Evolutionary conservation across 108 stramenopile genomes (phyloP).

Genomic region (Craspedostauros australis): DNA sequence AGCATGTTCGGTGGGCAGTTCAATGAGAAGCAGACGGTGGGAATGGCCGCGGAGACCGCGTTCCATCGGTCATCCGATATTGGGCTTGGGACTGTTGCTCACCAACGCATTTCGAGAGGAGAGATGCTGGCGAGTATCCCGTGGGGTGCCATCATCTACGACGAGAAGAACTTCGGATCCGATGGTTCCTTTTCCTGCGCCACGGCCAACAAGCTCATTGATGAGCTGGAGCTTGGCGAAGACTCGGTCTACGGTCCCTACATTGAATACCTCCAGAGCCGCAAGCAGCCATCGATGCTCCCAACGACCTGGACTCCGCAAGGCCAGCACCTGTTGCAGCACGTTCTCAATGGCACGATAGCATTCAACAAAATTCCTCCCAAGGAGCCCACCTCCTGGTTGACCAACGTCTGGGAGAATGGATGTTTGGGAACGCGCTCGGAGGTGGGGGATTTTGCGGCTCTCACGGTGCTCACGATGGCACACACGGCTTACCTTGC

Average conservation of each 20-base stretch:
- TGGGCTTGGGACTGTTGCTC: too few relatives aligned
- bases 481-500: too few relatives aligned
- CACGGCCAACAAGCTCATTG: slow-evolving; percentile 18
- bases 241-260: slow-evolving; percentile 43
- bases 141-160: slow-evolving; percentile 23
- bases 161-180: too few relatives aligned
- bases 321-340: slow-evolving; percentile 23
- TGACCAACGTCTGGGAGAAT: slow-evolving; percentile 10
- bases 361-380: not conserved
- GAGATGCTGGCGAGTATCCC: slow-evolving; percentile 36
- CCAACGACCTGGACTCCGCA: slow-evolving; percentile 36
- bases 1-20: slow-evolving; percentile 22
- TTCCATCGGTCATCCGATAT: too few relatives aligned
- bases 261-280: slow-evolving; percentile 35
- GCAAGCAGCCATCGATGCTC: slow-evolving; percentile 8
- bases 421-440: too few relatives aligned
- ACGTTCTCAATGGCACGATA: slow-evolving; percentile 23
- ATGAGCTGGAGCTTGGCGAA: slow-evolving; percentile 28
- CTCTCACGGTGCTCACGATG: too few relatives aligned
- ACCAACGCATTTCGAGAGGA: slow-evolving; percentile 25
- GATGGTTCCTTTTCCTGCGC: slow-evolving; percentile 37
- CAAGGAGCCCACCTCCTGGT: slow-evolving; percentile 1
- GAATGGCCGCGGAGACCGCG: slow-evolving; percentile 36
- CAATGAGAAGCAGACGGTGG: slow-evolving; percentile 31
- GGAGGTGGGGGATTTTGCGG: too few relatives aligned